Evolutionary conservation across 768 basidiomycete genomes (phyloP).

Genomic region (Amanita fuliginea): DNA sequence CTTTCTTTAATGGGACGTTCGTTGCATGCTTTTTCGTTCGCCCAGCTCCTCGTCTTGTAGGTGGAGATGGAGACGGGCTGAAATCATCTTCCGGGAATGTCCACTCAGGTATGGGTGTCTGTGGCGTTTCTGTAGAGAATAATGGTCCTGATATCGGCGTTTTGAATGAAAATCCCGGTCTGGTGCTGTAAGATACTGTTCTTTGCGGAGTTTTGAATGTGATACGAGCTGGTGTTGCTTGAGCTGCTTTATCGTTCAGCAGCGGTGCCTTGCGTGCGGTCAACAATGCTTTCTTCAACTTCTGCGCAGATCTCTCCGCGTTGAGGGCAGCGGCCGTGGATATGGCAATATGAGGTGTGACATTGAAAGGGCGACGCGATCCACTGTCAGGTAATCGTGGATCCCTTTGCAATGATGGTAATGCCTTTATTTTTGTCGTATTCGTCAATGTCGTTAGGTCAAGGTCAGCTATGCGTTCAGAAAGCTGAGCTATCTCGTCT

Average conservation of each 20-base stretch:
- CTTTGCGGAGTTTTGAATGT: conserved; percentile 28
- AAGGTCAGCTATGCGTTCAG: conserved; percentile 41
- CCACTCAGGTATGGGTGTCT: conserved; percentile 15
- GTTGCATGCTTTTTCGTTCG: conserved; percentile 27
- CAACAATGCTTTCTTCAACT: conserved; percentile 59
- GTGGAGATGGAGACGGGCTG: conserved; percentile 22
- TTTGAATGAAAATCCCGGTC: conserved; percentile 13
- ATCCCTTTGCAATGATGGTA: conserved; percentile 20
- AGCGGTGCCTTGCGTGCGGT: conserved; percentile 50
- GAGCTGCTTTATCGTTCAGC: conserved; percentile 44
- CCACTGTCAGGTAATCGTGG: conserved; percentile 29
- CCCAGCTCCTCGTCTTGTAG: conserved; percentile 24
- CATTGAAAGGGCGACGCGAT: conserved; percentile 26
- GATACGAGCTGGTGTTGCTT: conserved; percentile 22
- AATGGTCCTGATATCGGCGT: conserved; percentile 14
- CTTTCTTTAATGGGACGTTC: conserved; percentile 25
- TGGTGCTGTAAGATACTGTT: conserved; percentile 6
- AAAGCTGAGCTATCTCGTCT: conserved; percentile 38
- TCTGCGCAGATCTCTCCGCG: conserved; percentile 63
- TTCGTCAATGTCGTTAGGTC: conserved; percentile 20
- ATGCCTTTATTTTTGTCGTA: conserved; percentile 10
- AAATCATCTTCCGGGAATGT: conserved; percentile 30
- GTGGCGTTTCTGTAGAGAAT: conserved; percentile 14
- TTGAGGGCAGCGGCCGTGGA: conserved; percentile 77
- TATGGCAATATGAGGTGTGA: conserved; percentile 57